Conservation (phyloP, 805 yeast species). For the Dipodascus geniculatus region DNA sequence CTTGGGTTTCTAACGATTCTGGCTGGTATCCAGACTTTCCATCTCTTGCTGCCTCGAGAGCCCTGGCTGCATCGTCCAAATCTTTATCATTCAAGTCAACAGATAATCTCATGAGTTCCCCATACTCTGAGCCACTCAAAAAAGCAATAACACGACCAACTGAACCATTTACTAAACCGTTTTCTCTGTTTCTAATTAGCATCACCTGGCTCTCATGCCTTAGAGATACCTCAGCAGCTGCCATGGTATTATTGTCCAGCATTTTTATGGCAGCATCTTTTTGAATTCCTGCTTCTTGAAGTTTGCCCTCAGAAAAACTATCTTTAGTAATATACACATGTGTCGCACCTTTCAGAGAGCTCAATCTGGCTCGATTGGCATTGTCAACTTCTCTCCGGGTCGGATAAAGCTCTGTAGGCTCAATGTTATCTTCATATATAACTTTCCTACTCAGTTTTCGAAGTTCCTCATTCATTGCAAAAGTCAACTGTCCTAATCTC, state of each 20-base stretch:
- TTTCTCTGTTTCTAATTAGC: constrained; percentile 67
- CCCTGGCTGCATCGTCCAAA: background rate
- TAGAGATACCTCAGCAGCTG: constrained; percentile 47
- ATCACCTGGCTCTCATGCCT: constrained; percentile 88
- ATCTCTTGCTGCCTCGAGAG: background rate
- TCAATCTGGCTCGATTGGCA: constrained; percentile 51
- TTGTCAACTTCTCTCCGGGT: constrained; percentile 70
- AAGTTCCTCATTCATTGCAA: constrained; percentile 38
- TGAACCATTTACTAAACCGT: constrained; percentile 75
- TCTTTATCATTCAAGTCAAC: background rate
- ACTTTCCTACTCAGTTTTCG: constrained; percentile 38
- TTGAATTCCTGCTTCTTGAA: constrained; percentile 37
- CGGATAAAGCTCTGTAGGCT: constrained; percentile 82
- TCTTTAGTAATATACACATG: background rate
- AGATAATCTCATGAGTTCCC: background rate
- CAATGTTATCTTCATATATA: constrained; percentile 60
- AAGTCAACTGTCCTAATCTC: constrained; percentile 56
- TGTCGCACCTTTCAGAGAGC: constrained; percentile 5
- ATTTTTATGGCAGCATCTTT: constrained; percentile 20
- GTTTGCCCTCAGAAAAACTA: constrained; percentile 31
- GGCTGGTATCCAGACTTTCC: background rate
- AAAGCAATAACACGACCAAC: constrained; percentile 62
- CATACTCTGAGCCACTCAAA: constrained; percentile 16
- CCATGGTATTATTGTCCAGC: constrained; percentile 55
- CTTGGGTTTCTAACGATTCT: background rate